Evolutionary conservation across 805 yeast genomes (phyloP).

Genomic region (Candida maesae): DNA sequence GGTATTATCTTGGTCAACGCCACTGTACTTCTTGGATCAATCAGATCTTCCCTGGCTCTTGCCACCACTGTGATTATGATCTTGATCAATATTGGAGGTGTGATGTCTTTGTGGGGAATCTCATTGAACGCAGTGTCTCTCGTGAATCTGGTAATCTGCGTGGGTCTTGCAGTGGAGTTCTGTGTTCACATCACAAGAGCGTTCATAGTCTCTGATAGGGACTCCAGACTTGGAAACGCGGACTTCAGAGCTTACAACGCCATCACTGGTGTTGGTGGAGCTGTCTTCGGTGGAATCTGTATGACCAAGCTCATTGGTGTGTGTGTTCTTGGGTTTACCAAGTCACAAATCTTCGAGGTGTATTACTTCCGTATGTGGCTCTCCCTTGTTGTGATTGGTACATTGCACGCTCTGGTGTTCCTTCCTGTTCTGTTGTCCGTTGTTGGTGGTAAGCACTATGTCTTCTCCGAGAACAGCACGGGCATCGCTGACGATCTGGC

Average conservation of each 20-base stretch:
- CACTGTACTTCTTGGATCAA: constrained; percentile 60
- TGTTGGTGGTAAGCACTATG: constrained; percentile 58
- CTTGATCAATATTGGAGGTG: constrained; percentile 70
- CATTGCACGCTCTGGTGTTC: constrained; percentile 72
- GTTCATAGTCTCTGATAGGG: constrained; percentile 40
- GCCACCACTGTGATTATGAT: constrained; percentile 58
- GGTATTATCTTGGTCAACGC: constrained; percentile 49
- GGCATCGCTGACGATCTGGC: constrained; percentile 31
- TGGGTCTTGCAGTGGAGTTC: constrained; percentile 91
- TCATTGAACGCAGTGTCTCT: constrained; percentile 84
- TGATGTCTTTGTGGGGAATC: constrained; percentile 71
- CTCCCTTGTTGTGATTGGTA: constrained; percentile 69
- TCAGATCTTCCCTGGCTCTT: constrained; percentile 53
- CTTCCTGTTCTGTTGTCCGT: constrained; percentile 70
- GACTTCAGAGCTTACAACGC: constrained; percentile 47
- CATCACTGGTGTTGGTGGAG: constrained; percentile 76
- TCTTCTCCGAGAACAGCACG: constrained; percentile 32
- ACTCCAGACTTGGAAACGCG: constrained; percentile 29
- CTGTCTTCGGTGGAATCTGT: constrained; percentile 88
- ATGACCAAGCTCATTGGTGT: constrained; percentile 89
- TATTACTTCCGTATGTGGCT: constrained; percentile 97
- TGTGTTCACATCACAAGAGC: constrained; percentile 85
- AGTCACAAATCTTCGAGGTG: constrained; percentile 82
- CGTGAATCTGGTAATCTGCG: constrained; percentile 88
- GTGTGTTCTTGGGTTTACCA: constrained; percentile 77